Percentiles rank a stretch among this genome's conserved stretches.
These are phyloP conservation scores for Karstenula rhodostoma DNA, from an alignment of 2,329 filamentous ascomycete species.

Conservation along the genomic window DNA sequence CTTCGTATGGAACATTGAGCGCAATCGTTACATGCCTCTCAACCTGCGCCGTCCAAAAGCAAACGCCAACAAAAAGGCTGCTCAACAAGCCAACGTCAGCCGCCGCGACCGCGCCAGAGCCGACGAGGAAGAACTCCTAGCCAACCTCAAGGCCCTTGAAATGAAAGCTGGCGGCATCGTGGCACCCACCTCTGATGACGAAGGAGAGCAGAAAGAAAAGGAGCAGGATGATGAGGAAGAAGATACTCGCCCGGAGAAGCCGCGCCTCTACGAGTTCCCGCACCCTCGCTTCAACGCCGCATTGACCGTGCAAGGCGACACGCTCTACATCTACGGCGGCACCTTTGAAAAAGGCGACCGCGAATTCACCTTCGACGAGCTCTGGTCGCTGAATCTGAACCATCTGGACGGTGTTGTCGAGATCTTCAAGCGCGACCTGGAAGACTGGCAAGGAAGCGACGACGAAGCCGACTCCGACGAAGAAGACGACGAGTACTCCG, in stretches of 20 bases:
- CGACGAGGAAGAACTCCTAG: slow-evolving; percentile 88
- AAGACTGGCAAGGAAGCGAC: slow-evolving; percentile 76
- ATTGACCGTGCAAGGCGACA: slow-evolving; percentile 88
- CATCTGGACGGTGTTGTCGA: slow-evolving; percentile 95
- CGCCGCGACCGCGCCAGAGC: slow-evolving; percentile 79
- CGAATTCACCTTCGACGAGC: slow-evolving; percentile 94
- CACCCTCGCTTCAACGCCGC: slow-evolving; percentile 92
- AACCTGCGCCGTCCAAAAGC: slow-evolving; percentile 76
- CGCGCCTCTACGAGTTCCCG: slow-evolving; percentile 80
- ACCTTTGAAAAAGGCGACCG: slow-evolving; percentile 95
- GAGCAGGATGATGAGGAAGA: slow-evolving; percentile 57
- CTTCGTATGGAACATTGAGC: slow-evolving; percentile 93
- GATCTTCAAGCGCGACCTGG: slow-evolving; percentile 83
- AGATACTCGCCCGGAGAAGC: slow-evolving; percentile 62
- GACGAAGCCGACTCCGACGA: slow-evolving; percentile 58
- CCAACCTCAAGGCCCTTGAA: slow-evolving; percentile 85
- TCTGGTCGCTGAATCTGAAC: slow-evolving; percentile 92
- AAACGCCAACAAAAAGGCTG: slow-evolving; percentile 67
- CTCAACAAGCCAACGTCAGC: slow-evolving; percentile 42
- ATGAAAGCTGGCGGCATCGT: slow-evolving; percentile 70
- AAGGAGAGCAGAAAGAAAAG: slow-evolving; percentile 39
- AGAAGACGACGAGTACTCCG: slow-evolving; percentile 54
- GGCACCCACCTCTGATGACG: slow-evolving; percentile 47
- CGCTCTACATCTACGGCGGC: slow-evolving; percentile 92
- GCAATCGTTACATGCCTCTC: slow-evolving; percentile 92